These are phyloP conservation scores for Podospora pseudopauciseta DNA, from an alignment of 495 filamentous ascomycete species.

Conservation along the genomic window DNA sequence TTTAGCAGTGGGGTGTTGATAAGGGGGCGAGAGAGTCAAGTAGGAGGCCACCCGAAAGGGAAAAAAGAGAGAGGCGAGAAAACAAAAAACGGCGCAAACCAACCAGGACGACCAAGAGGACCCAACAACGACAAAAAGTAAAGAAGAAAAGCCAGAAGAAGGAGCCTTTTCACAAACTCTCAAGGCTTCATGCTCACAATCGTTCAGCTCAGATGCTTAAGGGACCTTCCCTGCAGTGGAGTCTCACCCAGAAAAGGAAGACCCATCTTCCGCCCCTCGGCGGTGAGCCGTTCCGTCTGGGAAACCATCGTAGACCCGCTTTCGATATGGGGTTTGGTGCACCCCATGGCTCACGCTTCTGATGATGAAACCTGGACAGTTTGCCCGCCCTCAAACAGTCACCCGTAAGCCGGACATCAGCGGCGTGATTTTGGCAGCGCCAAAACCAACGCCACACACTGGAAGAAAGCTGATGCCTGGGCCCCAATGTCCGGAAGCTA, in stretches of 20 bases:
- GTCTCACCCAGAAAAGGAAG: slow-evolving; percentile 1
- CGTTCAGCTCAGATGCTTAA: background rate
- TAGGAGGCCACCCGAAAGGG: background rate
- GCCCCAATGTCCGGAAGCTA: too few relatives aligned
- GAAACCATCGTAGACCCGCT: slow-evolving; percentile 4
- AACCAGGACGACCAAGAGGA: slow-evolving; percentile 1
- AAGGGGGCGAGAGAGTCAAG: background rate
- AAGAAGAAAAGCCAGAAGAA: slow-evolving; percentile 3
- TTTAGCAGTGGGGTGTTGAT: background rate
- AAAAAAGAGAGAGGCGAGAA: background rate
- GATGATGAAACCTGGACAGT: background rate
- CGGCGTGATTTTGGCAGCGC: too few relatives aligned
- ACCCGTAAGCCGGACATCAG: background rate
- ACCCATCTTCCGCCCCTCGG: background rate
- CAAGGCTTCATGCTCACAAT: background rate
- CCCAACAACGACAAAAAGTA: background rate
- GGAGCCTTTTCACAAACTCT: background rate
- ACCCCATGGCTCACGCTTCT: background rate
- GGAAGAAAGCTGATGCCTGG: too few relatives aligned
- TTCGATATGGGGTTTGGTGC: background rate
- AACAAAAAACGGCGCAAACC: background rate
- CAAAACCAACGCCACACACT: background rate
- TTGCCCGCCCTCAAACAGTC: background rate
- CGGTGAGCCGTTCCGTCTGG: background rate
- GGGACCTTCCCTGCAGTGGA: background rate